Percentiles rank a stretch among this genome's conserved stretches.
Conservation (phyloP, 1,284 basidiomycete species). For the Ganoderma meredithae region DNA sequence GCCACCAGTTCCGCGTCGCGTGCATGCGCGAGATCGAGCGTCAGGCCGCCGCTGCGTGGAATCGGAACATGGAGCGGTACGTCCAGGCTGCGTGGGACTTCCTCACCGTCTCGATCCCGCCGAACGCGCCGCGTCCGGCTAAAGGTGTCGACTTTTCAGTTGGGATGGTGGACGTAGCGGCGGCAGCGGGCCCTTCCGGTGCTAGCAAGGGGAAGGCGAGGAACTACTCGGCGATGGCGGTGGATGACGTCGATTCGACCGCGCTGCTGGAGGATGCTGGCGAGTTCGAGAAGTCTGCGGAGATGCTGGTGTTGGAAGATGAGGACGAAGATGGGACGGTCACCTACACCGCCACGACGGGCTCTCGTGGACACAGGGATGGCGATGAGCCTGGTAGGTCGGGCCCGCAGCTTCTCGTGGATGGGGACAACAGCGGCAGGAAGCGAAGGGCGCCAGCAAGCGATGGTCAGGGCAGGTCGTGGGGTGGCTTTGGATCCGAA, state of each 20-base stretch:
- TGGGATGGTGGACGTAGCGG: background rate
- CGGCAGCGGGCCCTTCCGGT: background rate
- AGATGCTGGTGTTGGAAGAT: background rate
- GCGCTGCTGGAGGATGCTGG: background rate
- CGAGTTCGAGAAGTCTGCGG: background rate
- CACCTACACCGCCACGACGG: background rate
- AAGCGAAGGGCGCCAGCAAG: background rate
- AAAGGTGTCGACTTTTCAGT: background rate
- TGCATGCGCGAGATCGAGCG: slow-evolving; percentile 71
- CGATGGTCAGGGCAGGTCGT: background rate
- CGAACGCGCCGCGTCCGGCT: slow-evolving; percentile 23
- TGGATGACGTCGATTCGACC: background rate
- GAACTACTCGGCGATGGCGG: background rate
- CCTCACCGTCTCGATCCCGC: slow-evolving; percentile 62
- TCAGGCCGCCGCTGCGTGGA: slow-evolving; percentile 70
- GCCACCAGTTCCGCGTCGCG: slow-evolving; percentile 44
- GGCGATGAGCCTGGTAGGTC: background rate
- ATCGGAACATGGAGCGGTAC: slow-evolving; percentile 48
- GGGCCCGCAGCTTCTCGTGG: background rate
- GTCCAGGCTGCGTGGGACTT: slow-evolving; percentile 68
- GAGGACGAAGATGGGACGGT: background rate
- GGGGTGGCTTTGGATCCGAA: background rate
- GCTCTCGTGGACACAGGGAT: background rate
- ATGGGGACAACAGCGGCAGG: background rate
- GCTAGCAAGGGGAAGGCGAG: background rate